Conservation (phyloP, 371 early-diverging fungal species). For the Enterospora canceri region DNA sequence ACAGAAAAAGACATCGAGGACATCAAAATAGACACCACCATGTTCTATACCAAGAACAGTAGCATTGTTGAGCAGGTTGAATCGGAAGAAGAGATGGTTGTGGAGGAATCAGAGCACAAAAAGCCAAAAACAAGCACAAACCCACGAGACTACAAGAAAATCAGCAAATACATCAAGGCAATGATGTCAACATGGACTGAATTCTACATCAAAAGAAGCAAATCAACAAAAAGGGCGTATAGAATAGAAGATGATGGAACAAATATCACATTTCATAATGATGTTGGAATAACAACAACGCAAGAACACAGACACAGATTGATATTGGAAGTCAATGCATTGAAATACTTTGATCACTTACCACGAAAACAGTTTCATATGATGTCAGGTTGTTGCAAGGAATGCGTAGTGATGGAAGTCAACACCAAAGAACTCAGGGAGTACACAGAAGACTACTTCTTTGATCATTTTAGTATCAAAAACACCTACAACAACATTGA, state of each 20-base stretch:
- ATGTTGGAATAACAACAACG: constrained; percentile 2
- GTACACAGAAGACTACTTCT: constrained; percentile 15
- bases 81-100: background rate
- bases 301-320: background rate
- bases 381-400: background rate
- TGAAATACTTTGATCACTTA: constrained; percentile 11
- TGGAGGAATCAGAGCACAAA: background rate
- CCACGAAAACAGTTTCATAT: background rate
- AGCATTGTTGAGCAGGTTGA: background rate
- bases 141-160: background rate
- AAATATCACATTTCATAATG: background rate
- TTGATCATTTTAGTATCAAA: constrained; percentile 31
- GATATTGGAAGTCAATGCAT: constrained; percentile 13
- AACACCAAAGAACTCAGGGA: background rate
- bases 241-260: background rate
- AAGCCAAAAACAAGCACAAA: background rate
- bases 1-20: constrained; percentile 24
- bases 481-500: constrained; percentile 19
- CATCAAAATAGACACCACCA: background rate
- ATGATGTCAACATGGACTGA: constrained; percentile 7
- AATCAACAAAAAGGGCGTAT: background rate
- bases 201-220: background rate
- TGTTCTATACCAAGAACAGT: background rate
- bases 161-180: background rate
- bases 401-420: background rate